phyloP scores from a whole-genome alignment of 768 basidiomycete genomes.

The Terana coerulea region DNA sequence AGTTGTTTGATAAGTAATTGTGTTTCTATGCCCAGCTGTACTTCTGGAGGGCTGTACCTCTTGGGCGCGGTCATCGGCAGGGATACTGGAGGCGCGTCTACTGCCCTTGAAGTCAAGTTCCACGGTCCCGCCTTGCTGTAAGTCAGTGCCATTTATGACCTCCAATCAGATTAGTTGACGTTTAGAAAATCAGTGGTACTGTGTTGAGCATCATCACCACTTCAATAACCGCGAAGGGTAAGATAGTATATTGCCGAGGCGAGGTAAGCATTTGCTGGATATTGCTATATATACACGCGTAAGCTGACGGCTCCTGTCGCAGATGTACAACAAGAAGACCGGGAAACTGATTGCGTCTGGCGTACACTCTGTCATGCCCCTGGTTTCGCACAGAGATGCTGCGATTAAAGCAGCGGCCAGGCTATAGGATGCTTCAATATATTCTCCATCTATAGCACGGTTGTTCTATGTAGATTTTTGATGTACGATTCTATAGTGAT shows the following conservation, averaged over 20 bases:
- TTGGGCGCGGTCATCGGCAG: conserved; percentile 11
- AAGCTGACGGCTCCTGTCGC: neutral
- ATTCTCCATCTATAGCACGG: neutral
- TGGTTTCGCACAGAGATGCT: neutral
- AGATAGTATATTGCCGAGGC: conserved; percentile 13
- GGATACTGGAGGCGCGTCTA: conserved; percentile 19
- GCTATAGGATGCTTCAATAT: neutral
- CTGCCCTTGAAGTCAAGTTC: conserved; percentile 19
- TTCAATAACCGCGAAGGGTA: conserved; percentile 13
- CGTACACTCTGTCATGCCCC: conserved; percentile 17
- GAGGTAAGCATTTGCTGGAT: conserved; percentile 16
- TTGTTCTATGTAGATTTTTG: neutral
- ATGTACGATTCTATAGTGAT: neutral
- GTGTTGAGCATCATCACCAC: conserved; percentile 19
- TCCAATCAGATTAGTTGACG: neutral
- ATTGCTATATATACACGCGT: too few relatives aligned
- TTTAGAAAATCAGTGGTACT: conserved; percentile 14
- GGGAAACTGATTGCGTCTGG: conserved; percentile 20
- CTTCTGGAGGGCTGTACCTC: conserved; percentile 18
- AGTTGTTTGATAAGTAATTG: neutral
- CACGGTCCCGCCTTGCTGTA: conserved; percentile 19
- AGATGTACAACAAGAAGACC: conserved; percentile 22
- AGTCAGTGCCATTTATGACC: neutral
- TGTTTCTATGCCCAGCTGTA: conserved; percentile 11
- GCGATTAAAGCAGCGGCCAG: neutral